Base-by-base conservation (phyloP, 2,329 filamentous ascomycete genomes). In the Didymella sp. region DNA sequence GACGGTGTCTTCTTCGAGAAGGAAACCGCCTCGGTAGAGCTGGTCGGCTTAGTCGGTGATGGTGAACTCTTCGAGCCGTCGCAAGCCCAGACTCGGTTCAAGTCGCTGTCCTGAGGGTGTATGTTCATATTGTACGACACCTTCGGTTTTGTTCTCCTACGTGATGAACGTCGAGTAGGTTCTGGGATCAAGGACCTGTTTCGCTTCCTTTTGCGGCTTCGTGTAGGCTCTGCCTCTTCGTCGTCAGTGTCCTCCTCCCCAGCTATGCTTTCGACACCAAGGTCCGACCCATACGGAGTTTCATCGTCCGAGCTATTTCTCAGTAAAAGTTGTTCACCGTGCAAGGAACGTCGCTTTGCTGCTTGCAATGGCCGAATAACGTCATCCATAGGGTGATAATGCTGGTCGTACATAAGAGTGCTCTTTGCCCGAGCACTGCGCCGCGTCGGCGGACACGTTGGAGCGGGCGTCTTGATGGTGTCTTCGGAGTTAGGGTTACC, bases 311-410 rank as follows among this genome's bases (percentile, higher is more conserved):
- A 49, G 9, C 42, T 44, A 33, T 56, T 45, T 11, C 44, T 37
- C n/a, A 41, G 51, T 0, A 40, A 3, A n/a, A 44, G 28, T n/a
- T 41, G 25, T 12, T 63, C 59, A 12, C 62, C 66, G 33, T 75
- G 63, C n/a, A 62, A 51, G 8, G 58, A 60, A 17, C 66, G 68
- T 35, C 65, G 62, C 40, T 70, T 72, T 0, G 69, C 67, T 30
- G 73, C 72, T 25, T 67, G 66, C 9, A 60, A 59, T 4, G 73
- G 72, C 9, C 62, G 62, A 7, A 71, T 58, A 41, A 53, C 48
- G 8, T 74, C 71, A 37, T 75, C 73, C 64, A 75, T 67, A 2
- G 72, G 73, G 51, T 75, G 73, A 33, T 73, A 75, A 50, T 66
- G 71, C 21, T 70, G 57, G 33, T 74, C 68, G 52, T 74, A 74